Evolutionary conservation across 2,329 filamentous ascomycete genomes (phyloP), one percentile per base, ranked within the genome.

Genomic region (Epicoccum nigrum): DNA sequence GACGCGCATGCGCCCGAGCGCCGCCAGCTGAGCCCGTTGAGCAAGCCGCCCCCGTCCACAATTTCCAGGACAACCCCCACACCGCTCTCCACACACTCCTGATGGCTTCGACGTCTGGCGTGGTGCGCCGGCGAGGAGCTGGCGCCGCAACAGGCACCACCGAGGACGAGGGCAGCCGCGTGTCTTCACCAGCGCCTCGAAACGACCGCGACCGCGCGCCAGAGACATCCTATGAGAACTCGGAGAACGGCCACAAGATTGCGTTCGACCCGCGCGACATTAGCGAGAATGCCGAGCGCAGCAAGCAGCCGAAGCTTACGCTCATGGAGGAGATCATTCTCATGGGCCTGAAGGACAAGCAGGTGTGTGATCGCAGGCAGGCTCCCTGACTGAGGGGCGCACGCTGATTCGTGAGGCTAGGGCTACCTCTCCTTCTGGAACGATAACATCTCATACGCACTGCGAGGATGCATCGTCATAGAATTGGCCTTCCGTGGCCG

Each of bases 341-440:
- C 67, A 84, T 99, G 76, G 94, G 94, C 9, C 79, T 99, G 68
- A 99, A 99, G 79, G 94, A 99, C 77, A 99, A 97, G 81, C 94
- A 99, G 86, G 92, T 96, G 79, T 71, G 82, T 70, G 23, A 39
- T 33, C 40, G 43, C 34, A 31, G 43, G 43, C 35, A 38, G 45
- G 54, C 34, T 46, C 40, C 20, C 45, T 39, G 47, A 41, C 12
- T 19, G 41, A 30, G 28, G 33, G 39, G 45, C 34, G 48, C 45
- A 52, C 42, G 56, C 62, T 69, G 54, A 69, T 60, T 21, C 31
- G 28, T 37, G 33, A 46, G 50, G 43, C 51, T 56, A 96, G 92
- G 94, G 94, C 61, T 97, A 99, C 73, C 86, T 99, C 58, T 97
- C 93, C 23, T 99, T 99, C 78, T 99, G 94, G 94, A 99, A 99